Evolutionary conservation across 352 stramenopile species (phyloP).

Genomic region (Phytophthora podocarpi): DNA sequence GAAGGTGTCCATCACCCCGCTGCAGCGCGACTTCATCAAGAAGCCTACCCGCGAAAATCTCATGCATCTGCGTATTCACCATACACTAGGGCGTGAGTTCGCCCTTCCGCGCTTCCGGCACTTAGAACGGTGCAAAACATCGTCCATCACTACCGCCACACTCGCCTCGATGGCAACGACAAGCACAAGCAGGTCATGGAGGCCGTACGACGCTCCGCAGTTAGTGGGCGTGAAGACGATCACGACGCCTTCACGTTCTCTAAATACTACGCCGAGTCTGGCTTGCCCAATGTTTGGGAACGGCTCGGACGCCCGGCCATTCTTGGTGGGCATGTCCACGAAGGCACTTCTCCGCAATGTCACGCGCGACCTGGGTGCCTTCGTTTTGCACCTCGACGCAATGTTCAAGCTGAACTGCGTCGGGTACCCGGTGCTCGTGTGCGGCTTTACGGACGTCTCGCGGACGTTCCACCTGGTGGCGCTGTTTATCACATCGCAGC

Average conservation of each 20-base stretch:
- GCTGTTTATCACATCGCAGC: constrained; percentile 10
- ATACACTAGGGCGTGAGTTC: constrained; percentile 1
- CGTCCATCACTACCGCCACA: constrained; percentile 4
- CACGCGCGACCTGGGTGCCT: neutral
- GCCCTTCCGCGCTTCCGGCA: neutral
- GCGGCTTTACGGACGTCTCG: neutral
- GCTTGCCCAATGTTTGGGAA: neutral
- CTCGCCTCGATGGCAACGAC: neutral
- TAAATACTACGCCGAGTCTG: neutral
- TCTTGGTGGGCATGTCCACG: constrained; percentile 1
- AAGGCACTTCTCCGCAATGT: neutral
- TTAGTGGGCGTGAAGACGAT: constrained; percentile 6
- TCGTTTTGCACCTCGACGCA: neutral
- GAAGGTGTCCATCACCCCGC: neutral
- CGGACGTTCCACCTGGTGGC: neutral
- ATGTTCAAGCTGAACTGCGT: constrained; percentile 9
- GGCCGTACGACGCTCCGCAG: neutral
- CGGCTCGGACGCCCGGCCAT: neutral
- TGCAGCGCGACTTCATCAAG: constrained; percentile 5
- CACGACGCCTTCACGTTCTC: constrained; percentile 10
- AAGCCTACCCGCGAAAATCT: constrained; percentile 4
- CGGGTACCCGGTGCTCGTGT: no score
- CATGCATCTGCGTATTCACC: constrained; percentile 1
- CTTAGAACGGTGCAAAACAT: constrained; percentile 16
- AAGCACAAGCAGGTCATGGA: neutral